phyloP scores from a whole-genome alignment of 2,329 filamentous ascomycete species.

The Cercospora sp. region DNA sequence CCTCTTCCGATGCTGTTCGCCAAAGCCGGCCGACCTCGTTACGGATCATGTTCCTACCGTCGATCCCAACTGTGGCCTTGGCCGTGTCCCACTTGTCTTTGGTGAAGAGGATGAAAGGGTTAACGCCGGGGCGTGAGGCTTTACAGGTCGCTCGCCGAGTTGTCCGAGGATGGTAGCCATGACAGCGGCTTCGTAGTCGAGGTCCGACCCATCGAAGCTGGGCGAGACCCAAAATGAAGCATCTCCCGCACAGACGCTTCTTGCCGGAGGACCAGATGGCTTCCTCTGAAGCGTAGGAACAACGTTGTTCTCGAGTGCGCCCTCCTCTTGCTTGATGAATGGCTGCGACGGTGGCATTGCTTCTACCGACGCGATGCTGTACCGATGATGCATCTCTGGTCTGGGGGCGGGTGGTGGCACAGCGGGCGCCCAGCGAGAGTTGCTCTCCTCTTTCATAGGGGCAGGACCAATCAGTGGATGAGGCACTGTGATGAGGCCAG shows the following conservation, averaged over 20 bases:
- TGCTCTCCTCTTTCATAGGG: slow-evolving; percentile 45
- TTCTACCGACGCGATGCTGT: not conserved
- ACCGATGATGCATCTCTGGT: not conserved
- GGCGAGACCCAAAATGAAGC: slow-evolving; percentile 38
- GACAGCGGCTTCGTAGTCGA: slow-evolving; percentile 60
- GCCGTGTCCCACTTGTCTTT: slow-evolving; percentile 68
- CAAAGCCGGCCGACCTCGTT: slow-evolving; percentile 87
- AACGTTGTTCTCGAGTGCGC: slow-evolving; percentile 1
- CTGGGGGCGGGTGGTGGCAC: not conserved
- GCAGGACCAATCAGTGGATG: slow-evolving; percentile 68
- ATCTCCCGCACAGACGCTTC: slow-evolving; percentile 38
- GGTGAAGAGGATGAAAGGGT: slow-evolving; percentile 87
- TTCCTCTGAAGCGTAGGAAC: slow-evolving; percentile 19
- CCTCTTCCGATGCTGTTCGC: slow-evolving; percentile 71
- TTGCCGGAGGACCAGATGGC: slow-evolving; percentile 29
- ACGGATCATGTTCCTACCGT: slow-evolving; percentile 71
- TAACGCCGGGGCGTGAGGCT: slow-evolving; percentile 71
- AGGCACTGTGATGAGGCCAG: slow-evolving; percentile 78
- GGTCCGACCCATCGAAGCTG: slow-evolving; percentile 39
- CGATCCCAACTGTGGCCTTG: slow-evolving; percentile 65
- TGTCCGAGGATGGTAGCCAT: slow-evolving; percentile 57
- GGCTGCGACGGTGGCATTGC: slow-evolving; percentile 5
- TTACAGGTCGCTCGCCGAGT: slow-evolving; percentile 73
- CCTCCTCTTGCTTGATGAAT: slow-evolving; percentile 35
- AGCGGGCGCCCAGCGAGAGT: slow-evolving; percentile 28